phyloP scores from a whole-genome alignment of 2,329 filamentous ascomycete genomes.

The Fusarium dimerum region DNA sequence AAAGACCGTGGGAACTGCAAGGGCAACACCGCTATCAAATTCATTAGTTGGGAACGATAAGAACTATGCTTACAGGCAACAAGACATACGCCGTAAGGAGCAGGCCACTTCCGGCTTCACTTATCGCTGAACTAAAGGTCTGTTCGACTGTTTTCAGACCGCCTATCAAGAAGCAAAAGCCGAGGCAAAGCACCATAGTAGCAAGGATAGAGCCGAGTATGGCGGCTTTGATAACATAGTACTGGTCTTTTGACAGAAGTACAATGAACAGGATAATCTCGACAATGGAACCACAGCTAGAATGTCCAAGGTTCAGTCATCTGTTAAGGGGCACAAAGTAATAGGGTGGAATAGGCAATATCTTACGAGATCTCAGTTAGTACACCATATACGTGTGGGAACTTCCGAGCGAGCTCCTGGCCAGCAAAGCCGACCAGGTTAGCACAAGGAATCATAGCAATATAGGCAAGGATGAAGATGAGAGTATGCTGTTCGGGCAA shows the following conservation, averaged over 20 bases:
- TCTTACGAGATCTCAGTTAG: constrained; percentile 58
- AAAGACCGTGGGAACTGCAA: constrained; percentile 57
- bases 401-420: constrained; percentile 75
- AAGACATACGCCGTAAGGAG: constrained; percentile 72
- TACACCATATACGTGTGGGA: constrained; percentile 71
- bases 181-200: constrained; percentile 78
- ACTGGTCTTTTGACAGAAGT: constrained; percentile 56
- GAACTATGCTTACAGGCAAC: constrained; percentile 3
- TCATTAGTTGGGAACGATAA: constrained; percentile 29
- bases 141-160: constrained; percentile 69
- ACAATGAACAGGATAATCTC: constrained; percentile 85
- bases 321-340: too few species aligned
- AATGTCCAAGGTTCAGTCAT: constrained; percentile 5
- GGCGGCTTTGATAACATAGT: constrained; percentile 78
- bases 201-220: constrained; percentile 83
- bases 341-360: constrained; percentile 1
- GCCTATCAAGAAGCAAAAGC: constrained; percentile 77
- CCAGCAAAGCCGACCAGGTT: constrained; percentile 52
- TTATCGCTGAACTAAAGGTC: constrained; percentile 72
- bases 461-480: constrained; percentile 50
- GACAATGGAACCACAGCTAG: constrained; percentile 68
- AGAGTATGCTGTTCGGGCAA: constrained; percentile 40
- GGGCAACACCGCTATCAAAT: constrained; percentile 34
- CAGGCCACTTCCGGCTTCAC: constrained; percentile 76
- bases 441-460: constrained; percentile 54